A percentile compares a stretch with the other conserved stretches of the same genome.
These are phyloP conservation scores for Boletellus emodensis DNA, from an alignment of 768 basidiomycete species.

Conservation along the genomic window DNA sequence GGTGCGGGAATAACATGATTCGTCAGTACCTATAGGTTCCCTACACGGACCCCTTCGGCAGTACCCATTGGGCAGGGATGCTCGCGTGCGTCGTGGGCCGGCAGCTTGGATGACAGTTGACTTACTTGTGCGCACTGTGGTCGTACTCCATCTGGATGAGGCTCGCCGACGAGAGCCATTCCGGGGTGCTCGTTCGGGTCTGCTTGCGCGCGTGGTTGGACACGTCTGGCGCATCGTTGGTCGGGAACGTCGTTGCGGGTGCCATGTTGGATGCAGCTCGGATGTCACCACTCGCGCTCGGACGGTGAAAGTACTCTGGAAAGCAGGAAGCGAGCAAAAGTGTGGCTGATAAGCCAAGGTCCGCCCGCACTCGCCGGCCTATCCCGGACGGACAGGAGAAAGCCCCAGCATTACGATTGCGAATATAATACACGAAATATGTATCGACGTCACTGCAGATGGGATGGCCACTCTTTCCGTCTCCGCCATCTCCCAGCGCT, in stretches of 20 bases:
- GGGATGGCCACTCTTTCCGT: conserved; percentile 67
- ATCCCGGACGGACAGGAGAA: too few species aligned
- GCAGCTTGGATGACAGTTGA: conserved; percentile 10
- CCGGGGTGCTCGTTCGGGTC: conserved; percentile 1
- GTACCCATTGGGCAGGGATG: conserved; percentile 20
- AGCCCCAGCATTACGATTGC: too few species aligned
- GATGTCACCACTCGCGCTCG: too few species aligned
- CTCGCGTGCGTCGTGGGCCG: background rate
- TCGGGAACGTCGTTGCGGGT: conserved; percentile 17
- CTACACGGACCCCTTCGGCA: conserved; percentile 17
- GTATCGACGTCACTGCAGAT: conserved; percentile 44
- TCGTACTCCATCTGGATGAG: conserved; percentile 80
- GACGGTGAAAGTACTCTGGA: too few species aligned
- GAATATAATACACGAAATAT: background rate
- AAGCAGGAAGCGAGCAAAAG: too few species aligned
- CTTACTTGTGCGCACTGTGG: conserved; percentile 87
- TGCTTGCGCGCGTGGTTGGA: conserved; percentile 19
- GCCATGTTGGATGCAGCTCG: conserved; percentile 16
- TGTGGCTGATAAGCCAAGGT: conserved; percentile 10
- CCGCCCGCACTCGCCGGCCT: conserved; percentile 11
- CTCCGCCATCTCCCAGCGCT: conserved; percentile 60
- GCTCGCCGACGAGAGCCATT: conserved; percentile 53
- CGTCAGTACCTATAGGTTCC: conserved; percentile 20
- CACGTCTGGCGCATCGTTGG: background rate
- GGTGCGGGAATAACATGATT: conserved; percentile 40